Conservation (phyloP, 345 rosid genomes). For the Crucihimalaya himalaica region DNA sequence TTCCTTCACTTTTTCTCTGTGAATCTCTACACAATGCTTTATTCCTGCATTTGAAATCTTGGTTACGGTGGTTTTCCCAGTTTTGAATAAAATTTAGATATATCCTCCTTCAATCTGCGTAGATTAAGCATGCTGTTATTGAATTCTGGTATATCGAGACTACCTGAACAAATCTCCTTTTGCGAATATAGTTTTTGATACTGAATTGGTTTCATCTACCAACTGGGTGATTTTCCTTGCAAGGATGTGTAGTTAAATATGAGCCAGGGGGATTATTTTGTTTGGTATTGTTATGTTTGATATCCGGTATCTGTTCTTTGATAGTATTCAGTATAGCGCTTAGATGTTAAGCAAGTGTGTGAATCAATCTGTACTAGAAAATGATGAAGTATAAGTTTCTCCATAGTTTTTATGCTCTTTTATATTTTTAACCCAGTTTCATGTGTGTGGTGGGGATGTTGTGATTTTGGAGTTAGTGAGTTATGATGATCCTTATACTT, state of each 20-base stretch:
- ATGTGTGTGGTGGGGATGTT: background rate
- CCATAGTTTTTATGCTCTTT: background rate
- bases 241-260: background rate
- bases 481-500: slow-evolving; percentile 18
- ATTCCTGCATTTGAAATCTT: slow-evolving; percentile 3
- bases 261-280: background rate
- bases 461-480: background rate
- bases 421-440: background rate
- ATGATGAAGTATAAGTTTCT: background rate
- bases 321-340: no score
- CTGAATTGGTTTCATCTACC: no score
- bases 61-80: background rate
- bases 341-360: background rate
- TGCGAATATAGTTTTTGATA: background rate
- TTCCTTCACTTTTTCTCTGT: background rate
- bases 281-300: background rate
- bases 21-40: slow-evolving; percentile 20
- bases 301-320: background rate
- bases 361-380: background rate
- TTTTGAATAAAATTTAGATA: background rate
- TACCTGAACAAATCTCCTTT: background rate
- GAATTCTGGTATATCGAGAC: slow-evolving; percentile 1
- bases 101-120: background rate
- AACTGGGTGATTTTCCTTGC: background rate
- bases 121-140: background rate